Base-by-base conservation (phyloP, 768 basidiomycete genomes). In the Rhizopogon salebrosus region DNA sequence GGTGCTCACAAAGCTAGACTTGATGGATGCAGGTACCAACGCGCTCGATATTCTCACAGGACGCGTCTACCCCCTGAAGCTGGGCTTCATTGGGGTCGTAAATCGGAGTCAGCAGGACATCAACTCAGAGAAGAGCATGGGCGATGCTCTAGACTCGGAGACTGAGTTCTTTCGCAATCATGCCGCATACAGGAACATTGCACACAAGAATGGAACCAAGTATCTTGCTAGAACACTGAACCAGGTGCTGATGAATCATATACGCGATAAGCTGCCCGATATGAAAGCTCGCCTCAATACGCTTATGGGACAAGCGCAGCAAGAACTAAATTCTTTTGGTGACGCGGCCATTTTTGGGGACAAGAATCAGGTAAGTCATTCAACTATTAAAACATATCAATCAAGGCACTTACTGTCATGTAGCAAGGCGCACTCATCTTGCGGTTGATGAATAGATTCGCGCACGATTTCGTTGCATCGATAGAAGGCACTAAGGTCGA, bases 21-120 rank as follows among this genome's bases (percentile, higher is more conserved):
- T 99, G 41, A 99, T 99, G 97, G 97, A 98, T 62, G 95, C 95
- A 6, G 97, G 97, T 26, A 99, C 97, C 34, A 98, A 99, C 67
- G 97, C 97, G 20, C 74, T 95, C 34, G 95, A 99, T 69, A 86
- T 98, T 59, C 80, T 98, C 35, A 98, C 92, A 0, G 97, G 97
- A 37, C 88, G 95, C 54, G 90, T 98, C 40, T 99, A 99, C 70
- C 97, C 97, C 29, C 82, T 99, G 57, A 98, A 98, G 69, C 80
- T 99, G 10, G 97, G 97, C 41, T 99, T 99, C 70, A 95, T 98
- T 58, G 97, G 97, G 18, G 89, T 98, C 11, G 97, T 99, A 53
- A 97, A 97, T 65, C 86, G 97, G 52, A 95, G 92, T 61, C 97
- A 99, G 68, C 93, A 94, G 68, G 97, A 99, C 68, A 98, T 99